Evolutionary conservation across 495 filamentous ascomycete genomes (phyloP).

Genomic region (Podospora pseudopauciseta): DNA sequence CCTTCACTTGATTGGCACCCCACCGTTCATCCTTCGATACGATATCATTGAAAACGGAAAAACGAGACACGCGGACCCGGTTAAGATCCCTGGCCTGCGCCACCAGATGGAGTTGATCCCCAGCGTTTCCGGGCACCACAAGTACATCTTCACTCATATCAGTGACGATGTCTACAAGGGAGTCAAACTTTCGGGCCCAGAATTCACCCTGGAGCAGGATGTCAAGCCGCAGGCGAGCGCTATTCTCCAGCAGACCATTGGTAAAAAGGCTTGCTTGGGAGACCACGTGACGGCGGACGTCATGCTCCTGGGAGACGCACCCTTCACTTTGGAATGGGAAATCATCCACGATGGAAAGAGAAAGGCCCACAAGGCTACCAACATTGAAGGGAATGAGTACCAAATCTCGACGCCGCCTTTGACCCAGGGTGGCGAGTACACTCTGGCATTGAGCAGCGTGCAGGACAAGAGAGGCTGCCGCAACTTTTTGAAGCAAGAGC

Average conservation of each 20-base stretch:
- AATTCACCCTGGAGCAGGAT: conserved; percentile 71
- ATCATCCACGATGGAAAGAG: conserved; percentile 86
- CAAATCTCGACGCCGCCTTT: conserved; percentile 72
- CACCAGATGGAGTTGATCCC: conserved; percentile 84
- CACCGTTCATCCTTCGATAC: conserved; percentile 78
- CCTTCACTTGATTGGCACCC: conserved; percentile 82
- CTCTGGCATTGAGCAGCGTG: conserved; percentile 72
- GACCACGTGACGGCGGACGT: conserved; percentile 71
- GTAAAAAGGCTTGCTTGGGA: conserved; percentile 71
- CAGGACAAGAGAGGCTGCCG: conserved; percentile 85
- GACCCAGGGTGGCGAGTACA: conserved; percentile 80
- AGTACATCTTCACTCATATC: conserved; percentile 77
- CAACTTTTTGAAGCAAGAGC: conserved; percentile 72
- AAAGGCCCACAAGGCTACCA: conserved; percentile 59
- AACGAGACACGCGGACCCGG: conserved; percentile 22
- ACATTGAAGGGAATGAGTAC: conserved; percentile 55
- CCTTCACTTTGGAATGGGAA: conserved; percentile 91
- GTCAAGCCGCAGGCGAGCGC: conserved; percentile 90
- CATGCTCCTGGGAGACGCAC: conserved; percentile 70
- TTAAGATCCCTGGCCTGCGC: conserved; percentile 62
- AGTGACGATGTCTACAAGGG: conserved; percentile 75
- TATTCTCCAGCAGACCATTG: conserved; percentile 53
- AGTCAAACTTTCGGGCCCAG: conserved; percentile 48
- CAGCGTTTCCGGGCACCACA: conserved; percentile 73
- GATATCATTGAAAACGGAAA: conserved; percentile 57